Evolutionary conservation across 495 filamentous ascomycete genomes (phyloP).

Genomic region (Neurospora sublineolata): DNA sequence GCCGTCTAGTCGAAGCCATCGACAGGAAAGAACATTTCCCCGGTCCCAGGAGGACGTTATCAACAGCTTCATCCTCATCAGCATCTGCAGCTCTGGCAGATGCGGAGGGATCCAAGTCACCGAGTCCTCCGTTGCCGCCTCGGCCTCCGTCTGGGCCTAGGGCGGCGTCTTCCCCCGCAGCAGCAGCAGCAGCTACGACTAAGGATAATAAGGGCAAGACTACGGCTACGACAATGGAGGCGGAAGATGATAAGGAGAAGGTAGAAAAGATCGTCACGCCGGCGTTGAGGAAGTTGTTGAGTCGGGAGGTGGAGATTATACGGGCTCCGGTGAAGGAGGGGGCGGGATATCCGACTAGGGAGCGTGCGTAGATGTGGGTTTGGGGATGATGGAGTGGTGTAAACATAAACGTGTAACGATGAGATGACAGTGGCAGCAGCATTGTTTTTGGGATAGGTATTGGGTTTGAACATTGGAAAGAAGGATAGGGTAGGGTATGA

Average conservation of each 20-base stretch:
- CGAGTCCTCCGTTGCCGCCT: constrained; percentile 1
- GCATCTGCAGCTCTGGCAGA: background rate
- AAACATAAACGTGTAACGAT: background rate
- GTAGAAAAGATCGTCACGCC: constrained; percentile 61
- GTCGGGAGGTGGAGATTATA: constrained; percentile 55
- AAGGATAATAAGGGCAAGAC: constrained; percentile 8
- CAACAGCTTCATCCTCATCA: constrained; percentile 10
- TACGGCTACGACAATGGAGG: constrained; percentile 7
- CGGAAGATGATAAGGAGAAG: constrained; percentile 21
- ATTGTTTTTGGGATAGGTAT: background rate
- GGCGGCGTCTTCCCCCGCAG: background rate
- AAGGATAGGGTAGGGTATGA: background rate
- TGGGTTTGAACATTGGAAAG: background rate
- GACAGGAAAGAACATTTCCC: constrained; percentile 81
- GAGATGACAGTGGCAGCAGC: background rate
- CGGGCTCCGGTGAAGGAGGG: constrained; percentile 37
- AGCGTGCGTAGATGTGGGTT: background rate
- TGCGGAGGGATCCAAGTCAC: background rate
- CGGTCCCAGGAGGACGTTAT: constrained; percentile 34
- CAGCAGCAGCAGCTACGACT: background rate
- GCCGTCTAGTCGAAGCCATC: constrained; percentile 72
- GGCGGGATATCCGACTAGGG: constrained; percentile 17
- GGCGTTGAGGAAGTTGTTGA: constrained; percentile 66
- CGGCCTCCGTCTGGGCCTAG: background rate
- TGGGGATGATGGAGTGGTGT: background rate